phyloP scores from a whole-genome alignment of 1,139 yeast genomes.

The Lizanozyma gosingica region DNA sequence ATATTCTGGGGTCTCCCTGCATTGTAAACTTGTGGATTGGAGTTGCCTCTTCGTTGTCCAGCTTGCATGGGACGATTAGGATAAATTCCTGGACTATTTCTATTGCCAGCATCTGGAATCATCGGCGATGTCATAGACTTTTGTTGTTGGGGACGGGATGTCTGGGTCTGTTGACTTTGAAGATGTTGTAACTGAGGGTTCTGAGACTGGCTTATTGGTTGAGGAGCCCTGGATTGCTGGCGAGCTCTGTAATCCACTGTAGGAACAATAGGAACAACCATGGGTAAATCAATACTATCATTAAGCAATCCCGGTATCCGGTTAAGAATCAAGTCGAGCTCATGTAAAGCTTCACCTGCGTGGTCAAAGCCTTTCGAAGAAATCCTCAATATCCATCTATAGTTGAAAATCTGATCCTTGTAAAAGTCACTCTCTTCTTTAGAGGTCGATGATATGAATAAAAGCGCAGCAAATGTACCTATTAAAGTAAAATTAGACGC shows the following conservation, averaged over 20 bases:
- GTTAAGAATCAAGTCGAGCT: constrained; percentile 54
- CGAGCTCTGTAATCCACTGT: constrained; percentile 14
- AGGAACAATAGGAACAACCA: constrained; percentile 28
- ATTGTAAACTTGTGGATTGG: background rate
- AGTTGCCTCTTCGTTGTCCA: background rate
- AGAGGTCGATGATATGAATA: constrained; percentile 52
- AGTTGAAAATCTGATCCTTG: constrained; percentile 62
- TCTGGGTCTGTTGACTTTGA: constrained; percentile 3
- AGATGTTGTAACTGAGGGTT: constrained; percentile 3
- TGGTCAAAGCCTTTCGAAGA: constrained; percentile 70
- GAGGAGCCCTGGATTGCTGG: constrained; percentile 1
- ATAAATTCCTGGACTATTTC: constrained; percentile 1
- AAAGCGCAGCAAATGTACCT: constrained; percentile 77
- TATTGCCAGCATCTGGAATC: background rate
- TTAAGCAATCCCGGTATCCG: constrained; percentile 61
- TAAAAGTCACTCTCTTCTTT: constrained; percentile 57
- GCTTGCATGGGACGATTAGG: background rate
- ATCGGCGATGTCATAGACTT: constrained; percentile 1
- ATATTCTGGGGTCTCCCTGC: constrained; percentile 5
- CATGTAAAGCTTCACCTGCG: constrained; percentile 58
- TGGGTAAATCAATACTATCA: constrained; percentile 34
- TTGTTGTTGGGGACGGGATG: constrained; percentile 6
- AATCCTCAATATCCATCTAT: constrained; percentile 65
- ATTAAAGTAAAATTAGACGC: constrained; percentile 70
- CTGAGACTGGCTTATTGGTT: constrained; percentile 1